Base-by-base conservation (phyloP, 257 asterid genomes). In the Osmanthus fragrans region DNA sequence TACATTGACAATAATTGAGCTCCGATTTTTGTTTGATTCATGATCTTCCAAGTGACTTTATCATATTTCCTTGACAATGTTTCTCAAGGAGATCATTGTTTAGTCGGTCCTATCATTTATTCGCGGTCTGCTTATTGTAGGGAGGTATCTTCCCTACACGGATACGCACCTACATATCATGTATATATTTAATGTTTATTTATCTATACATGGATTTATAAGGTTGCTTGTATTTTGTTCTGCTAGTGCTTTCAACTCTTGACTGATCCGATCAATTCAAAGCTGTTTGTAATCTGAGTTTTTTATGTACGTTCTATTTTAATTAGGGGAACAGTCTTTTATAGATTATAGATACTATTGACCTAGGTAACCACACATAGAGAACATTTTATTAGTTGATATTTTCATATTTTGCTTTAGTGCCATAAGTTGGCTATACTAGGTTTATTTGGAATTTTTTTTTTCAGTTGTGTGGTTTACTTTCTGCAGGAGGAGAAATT, bases 401-500 rank as follows among this genome's bases (percentile, higher is more conserved):
- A 73, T 77, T 37, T 7, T 58, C 33, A 54, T 33, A 37, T 42
- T 6, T 32, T 72, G 13, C 73, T 77, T 49, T 49, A 30, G 18
- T 77, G 73, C 74, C 37, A 25, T 5, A 40, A 9, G 19, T 81
- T 42, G 51, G 63, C 45, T 63, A 63, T 63, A n/a, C 27, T n/a
- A 29, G 39, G 51, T 73, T 64, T 51, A 67, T 64, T 58, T 63
- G 21, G 21, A 25, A 32, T 10, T 73, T 39, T 29, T 9, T 75
- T 39, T 77, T 29, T 9, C 33, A 5, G 42, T 34, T 47, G 25
- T 72, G 47, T 47, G 37, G 74, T 64, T 51, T 66, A 37, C 47
- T 33, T 66, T 80, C 76, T 77, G 82, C 86, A 90, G 96, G 79
- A 82, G 84, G 94, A 92, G 80, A 92, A 86, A 81, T 60, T 87